Evolutionary conservation across 495 filamentous ascomycete species (phyloP), one percentile per base, ranked within the genome.

Genomic region (Pyrenula aspistea): DNA sequence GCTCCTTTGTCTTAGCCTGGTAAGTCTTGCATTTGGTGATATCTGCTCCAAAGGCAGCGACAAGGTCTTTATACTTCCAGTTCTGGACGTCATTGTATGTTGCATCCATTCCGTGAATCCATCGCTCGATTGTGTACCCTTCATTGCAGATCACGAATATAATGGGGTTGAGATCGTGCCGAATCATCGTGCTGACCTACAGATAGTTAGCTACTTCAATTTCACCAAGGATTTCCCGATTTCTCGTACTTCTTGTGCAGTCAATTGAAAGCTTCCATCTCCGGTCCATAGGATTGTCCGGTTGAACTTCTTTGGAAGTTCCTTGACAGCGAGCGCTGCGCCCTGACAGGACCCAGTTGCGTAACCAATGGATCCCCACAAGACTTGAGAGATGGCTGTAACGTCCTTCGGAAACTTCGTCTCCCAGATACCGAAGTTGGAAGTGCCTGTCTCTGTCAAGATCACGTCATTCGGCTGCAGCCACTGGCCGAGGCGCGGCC

Each of bases 341-440:
- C 88, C 88, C 64, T 89, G 86, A 53, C 84, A 83, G 10, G 88
- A 84, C 20, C 88, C 88, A 24, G 91, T 82, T 0, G 88, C 83
- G 68, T 87, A 92, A 0, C 86, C 90, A 62, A 95, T 95, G 57
- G 83, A 88, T 42, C 91, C 89, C 88, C 89, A 95, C 10, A 96
- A 79, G 1, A 92, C 85, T 67, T 95, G 90, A 51, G 81, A 89
- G 60, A 95, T 78, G 19, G 86, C 86, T 2, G 79, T 87, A 0
- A 92, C 88, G 23, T 79, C 73, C 22, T 77, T 66, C 0, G 89
- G 89, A 74, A 94, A 93, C 22, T 83, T 83, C 25, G 87, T 91
- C 55, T 95, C 89, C 81, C 85, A 89, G 59, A 94, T 87, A 49
- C 91, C 91, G 69, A 95, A 94, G 71, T 89, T 91, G 24, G 89